These are phyloP conservation scores for Diaporthe humulicola DNA, from an alignment of 2,329 filamentous ascomycete species.

Conservation along the genomic window DNA sequence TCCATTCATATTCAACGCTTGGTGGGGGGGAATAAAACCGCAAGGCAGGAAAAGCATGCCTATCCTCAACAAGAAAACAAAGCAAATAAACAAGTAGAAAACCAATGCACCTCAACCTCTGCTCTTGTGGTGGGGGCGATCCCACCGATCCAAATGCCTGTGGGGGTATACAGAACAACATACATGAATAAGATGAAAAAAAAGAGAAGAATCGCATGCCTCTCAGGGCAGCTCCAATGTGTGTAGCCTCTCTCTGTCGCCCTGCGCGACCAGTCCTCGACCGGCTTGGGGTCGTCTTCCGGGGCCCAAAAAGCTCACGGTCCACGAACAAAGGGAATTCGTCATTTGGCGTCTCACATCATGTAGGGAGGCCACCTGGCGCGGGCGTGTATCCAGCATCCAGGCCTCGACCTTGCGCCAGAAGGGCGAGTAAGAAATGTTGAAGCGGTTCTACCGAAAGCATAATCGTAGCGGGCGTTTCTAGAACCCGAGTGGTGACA, in stretches of 20 bases:
- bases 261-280: conserved; percentile 8
- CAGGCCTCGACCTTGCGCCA: conserved; percentile 37
- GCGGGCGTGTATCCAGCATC: conserved; percentile 35
- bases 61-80: conserved; percentile 6
- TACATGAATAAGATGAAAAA: conserved; percentile 34
- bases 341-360: conserved; percentile 45
- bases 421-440: conserved; percentile 19
- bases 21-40: conserved; percentile 9
- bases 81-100: background rate
- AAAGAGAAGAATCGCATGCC: conserved; percentile 24
- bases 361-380: conserved; percentile 35
- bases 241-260: conserved; percentile 19
- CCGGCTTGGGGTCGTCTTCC: conserved; percentile 3
- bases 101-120: conserved; percentile 37
- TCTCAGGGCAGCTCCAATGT: conserved; percentile 24
- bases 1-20: conserved; percentile 36
- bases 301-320: background rate
- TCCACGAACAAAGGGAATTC: conserved; percentile 42
- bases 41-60: conserved; percentile 26
- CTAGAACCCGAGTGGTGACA: conserved; percentile 73
- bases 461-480: conserved; percentile 41
- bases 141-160: conserved; percentile 40
- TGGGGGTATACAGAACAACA: conserved; percentile 40
- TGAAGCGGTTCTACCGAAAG: conserved; percentile 37
- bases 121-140: conserved; percentile 32